These are phyloP conservation scores for Irpex sp. DNA, from an alignment of 1,284 basidiomycete species.

Conservation along the genomic window DNA sequence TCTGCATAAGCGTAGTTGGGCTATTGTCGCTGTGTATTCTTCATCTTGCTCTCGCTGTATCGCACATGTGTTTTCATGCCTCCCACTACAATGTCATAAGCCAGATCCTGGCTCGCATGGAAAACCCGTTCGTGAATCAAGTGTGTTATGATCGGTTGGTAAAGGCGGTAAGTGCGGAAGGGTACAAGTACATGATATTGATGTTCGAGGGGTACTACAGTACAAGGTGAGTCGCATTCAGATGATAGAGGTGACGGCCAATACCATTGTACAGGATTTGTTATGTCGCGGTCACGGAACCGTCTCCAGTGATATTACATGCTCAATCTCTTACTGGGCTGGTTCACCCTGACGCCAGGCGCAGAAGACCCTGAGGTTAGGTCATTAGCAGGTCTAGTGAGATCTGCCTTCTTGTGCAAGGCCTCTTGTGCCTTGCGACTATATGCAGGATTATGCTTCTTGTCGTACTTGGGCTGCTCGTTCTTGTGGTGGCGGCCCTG, in stretches of 20 bases:
- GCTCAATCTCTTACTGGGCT: slow-evolving; percentile 45
- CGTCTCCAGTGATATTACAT: neutral
- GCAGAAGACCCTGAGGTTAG: slow-evolving; percentile 32
- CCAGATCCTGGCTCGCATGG: neutral
- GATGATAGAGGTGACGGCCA: neutral
- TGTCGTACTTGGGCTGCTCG: slow-evolving; percentile 47
- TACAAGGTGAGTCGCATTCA: neutral
- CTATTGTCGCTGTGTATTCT: slow-evolving; percentile 6
- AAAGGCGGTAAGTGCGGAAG: neutral
- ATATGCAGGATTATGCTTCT: slow-evolving; percentile 43
- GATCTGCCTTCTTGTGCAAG: slow-evolving; percentile 45
- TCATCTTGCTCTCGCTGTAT: slow-evolving; percentile 9
- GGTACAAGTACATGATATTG: neutral
- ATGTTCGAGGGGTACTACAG: neutral
- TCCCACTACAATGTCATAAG: slow-evolving; percentile 4
- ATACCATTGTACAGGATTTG: neutral
- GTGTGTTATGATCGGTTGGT: neutral
- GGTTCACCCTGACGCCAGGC: slow-evolving; percentile 51
- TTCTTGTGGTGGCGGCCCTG: slow-evolving; percentile 48
- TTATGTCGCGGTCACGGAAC: no score
- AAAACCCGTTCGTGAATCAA: neutral
- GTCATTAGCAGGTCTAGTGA: slow-evolving; percentile 50
- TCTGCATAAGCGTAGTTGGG: neutral
- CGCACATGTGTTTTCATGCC: slow-evolving; percentile 11
- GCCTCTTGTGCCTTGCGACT: slow-evolving; percentile 49